phyloP scores from a whole-genome alignment of 192 early-diverging fungal species.

The Ambispora gerdemannii region DNA sequence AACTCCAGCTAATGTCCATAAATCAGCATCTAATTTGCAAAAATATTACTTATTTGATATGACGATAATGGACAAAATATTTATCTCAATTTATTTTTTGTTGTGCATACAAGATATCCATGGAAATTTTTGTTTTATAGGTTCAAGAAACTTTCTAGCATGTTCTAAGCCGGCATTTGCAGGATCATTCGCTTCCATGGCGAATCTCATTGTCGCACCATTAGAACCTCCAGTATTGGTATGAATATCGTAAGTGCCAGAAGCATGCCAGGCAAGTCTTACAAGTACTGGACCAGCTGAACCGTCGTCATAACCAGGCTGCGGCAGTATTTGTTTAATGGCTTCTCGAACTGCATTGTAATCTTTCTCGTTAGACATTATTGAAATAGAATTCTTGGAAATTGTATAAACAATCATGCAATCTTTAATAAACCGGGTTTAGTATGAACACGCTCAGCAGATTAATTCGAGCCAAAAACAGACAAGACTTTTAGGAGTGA shows the following conservation, averaged over 20 bases:
- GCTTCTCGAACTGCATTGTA: slow-evolving; percentile 42
- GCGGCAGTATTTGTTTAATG: slow-evolving; percentile 38
- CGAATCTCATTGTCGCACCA: slow-evolving; percentile 67
- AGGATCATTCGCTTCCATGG: slow-evolving; percentile 57
- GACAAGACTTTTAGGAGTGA: too few relatives aligned
- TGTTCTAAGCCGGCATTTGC: slow-evolving; percentile 62
- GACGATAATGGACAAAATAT: neutral
- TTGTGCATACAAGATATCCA: slow-evolving; percentile 49
- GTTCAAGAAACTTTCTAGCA: slow-evolving; percentile 53
- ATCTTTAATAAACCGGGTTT: too few relatives aligned
- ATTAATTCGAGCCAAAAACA: too few relatives aligned
- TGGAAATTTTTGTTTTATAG: slow-evolving; percentile 59
- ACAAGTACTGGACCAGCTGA: slow-evolving; percentile 64
- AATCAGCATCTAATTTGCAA: slow-evolving; percentile 54
- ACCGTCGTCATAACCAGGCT: slow-evolving; percentile 54
- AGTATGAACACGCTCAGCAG: too few relatives aligned
- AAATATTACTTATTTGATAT: neutral
- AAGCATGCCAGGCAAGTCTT: slow-evolving; percentile 60
- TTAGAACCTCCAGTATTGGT: slow-evolving; percentile 58
- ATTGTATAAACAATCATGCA: too few relatives aligned
- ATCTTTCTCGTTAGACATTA: too few relatives aligned
- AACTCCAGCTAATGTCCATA: slow-evolving; percentile 73
- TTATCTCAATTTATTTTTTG: neutral
- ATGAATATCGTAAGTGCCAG: slow-evolving; percentile 63
- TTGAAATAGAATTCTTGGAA: too few relatives aligned